These are phyloP conservation scores for Ogataea corticis DNA, from an alignment of 805 yeast genomes.

Conservation along the genomic window DNA sequence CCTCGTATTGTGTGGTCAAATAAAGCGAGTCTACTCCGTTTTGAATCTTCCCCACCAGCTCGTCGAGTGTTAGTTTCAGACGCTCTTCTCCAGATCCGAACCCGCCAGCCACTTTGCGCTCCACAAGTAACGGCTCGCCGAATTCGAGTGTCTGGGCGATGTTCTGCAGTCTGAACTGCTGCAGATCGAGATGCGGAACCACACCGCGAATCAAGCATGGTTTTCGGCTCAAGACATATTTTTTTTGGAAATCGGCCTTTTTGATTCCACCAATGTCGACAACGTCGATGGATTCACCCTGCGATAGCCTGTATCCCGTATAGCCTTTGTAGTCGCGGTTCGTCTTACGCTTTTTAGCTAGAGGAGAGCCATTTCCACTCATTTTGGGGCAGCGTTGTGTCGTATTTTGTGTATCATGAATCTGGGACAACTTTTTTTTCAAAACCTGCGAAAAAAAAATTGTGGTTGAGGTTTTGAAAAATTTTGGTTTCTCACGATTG, in stretches of 20 bases:
- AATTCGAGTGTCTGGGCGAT: constrained; percentile 38
- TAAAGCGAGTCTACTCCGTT: constrained; percentile 50
- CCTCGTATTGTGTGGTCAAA: constrained; percentile 69
- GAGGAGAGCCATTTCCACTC: too few species aligned
- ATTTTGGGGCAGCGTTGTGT: too few species aligned
- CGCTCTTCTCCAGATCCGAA: constrained; percentile 67
- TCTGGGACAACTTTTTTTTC: too few species aligned
- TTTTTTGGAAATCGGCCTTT: constrained; percentile 35
- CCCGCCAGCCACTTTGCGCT: constrained; percentile 57
- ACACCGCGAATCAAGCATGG: constrained; percentile 53
- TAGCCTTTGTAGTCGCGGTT: not conserved
- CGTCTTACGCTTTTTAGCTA: not conserved
- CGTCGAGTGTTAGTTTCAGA: constrained; percentile 48
- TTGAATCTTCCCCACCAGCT: constrained; percentile 45
- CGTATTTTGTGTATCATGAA: too few species aligned
- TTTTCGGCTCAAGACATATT: constrained; percentile 42
- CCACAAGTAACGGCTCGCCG: constrained; percentile 48
- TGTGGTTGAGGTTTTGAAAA: too few species aligned
- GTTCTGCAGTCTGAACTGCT: constrained; percentile 35
- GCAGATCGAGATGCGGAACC: constrained; percentile 36
- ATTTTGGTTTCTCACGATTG: not conserved
- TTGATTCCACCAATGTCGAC: constrained; percentile 17
- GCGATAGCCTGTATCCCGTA: constrained; percentile 5
- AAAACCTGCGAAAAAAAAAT: too few species aligned
- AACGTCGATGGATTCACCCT: constrained; percentile 6